A percentile compares a stretch with the other conserved stretches of the same genome.
Evolutionary conservation across 495 filamentous ascomycete genomes (phyloP).

Genomic region (Xylaria flabelliformis): DNA sequence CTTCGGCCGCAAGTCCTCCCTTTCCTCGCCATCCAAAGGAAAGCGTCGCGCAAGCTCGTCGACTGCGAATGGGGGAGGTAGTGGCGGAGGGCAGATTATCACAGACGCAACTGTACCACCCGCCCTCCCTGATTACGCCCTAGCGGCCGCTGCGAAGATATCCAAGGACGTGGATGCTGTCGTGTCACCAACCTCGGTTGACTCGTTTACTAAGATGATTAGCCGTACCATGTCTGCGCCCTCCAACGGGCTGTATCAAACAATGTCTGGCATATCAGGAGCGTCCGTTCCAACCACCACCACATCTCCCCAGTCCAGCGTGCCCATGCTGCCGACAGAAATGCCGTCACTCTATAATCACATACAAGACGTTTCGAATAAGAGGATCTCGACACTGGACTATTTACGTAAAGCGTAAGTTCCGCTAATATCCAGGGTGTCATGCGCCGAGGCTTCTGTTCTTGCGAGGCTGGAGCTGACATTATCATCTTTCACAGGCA

Average conservation of each 20-base stretch:
- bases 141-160: slow-evolving; percentile 49
- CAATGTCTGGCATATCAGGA: slow-evolving; percentile 33
- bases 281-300: slow-evolving; percentile 29
- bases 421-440: not conserved
- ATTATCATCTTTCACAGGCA: slow-evolving; percentile 61
- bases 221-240: slow-evolving; percentile 43
- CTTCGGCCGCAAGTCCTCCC: slow-evolving; percentile 51
- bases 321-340: slow-evolving; percentile 38
- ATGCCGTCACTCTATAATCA: slow-evolving; percentile 68
- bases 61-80: slow-evolving; percentile 36
- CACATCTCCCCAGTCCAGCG: slow-evolving; percentile 36
- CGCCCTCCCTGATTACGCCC: slow-evolving; percentile 47
- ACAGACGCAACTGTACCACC: slow-evolving; percentile 48
- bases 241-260: slow-evolving; percentile 37
- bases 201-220: slow-evolving; percentile 54
- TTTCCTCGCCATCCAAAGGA: slow-evolving; percentile 46
- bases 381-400: slow-evolving; percentile 94
- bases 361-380: slow-evolving; percentile 86
- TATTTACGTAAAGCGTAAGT: slow-evolving; percentile 91
- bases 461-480: slow-evolving; percentile 29
- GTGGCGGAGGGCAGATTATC: slow-evolving; percentile 35
- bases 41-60: slow-evolving; percentile 49
- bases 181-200: slow-evolving; percentile 42
- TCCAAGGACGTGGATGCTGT: slow-evolving; percentile 42
- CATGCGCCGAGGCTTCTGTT: slow-evolving; percentile 16